Evolutionary conservation across 2,329 filamentous ascomycete genomes (phyloP).

Genomic region (Dactylonectria macrodidyma): DNA sequence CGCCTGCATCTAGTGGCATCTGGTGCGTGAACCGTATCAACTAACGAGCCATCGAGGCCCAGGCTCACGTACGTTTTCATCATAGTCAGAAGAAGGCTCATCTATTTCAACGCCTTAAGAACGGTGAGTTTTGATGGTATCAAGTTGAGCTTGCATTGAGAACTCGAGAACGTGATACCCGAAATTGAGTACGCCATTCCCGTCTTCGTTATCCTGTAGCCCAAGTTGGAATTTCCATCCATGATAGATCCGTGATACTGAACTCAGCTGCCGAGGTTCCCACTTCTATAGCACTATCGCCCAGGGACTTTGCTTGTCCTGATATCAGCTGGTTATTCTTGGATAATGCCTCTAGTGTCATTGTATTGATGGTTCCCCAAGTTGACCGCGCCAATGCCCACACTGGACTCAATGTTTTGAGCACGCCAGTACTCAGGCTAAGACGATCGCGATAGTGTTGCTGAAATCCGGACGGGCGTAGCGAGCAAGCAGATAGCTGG

Average conservation of each 20-base stretch:
- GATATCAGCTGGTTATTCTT: not conserved
- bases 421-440: not conserved
- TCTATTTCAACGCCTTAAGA: too few relatives aligned
- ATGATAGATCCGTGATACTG: not conserved
- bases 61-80: too few relatives aligned
- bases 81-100: too few relatives aligned
- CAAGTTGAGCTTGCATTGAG: too few relatives aligned
- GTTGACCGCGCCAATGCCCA: constrained; percentile 1
- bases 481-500: constrained; percentile 27
- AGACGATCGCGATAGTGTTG: not conserved
- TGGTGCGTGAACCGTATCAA: not conserved
- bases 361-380: not conserved
- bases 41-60: too few relatives aligned
- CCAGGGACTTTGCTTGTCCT: not conserved
- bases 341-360: not conserved
- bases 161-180: too few relatives aligned
- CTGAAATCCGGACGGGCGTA: not conserved
- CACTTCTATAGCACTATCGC: not conserved
- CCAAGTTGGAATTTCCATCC: constrained; percentile 7
- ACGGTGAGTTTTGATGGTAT: too few relatives aligned
- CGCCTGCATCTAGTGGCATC: not conserved
- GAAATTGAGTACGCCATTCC: too few relatives aligned
- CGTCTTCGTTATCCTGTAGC: not conserved
- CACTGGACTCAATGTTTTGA: not conserved
- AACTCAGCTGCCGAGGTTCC: not conserved